Conservation (phyloP, 1,284 basidiomycete species). For the Megacollybia platyphylla region DNA sequence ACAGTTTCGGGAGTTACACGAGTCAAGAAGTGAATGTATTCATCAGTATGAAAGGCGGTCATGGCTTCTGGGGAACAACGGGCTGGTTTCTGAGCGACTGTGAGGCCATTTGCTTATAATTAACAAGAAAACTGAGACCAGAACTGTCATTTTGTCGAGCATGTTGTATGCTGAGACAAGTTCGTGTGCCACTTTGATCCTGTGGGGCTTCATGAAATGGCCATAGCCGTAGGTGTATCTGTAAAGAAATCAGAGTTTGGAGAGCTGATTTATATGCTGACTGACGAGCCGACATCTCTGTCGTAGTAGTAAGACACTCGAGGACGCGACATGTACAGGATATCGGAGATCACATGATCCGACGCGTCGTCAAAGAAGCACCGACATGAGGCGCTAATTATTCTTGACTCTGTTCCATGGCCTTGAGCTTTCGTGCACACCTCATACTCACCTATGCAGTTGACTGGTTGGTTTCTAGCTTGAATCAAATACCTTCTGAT, state of each 20-base stretch:
- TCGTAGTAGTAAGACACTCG: too few relatives aligned
- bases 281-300: neutral
- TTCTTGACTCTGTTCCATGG: too few relatives aligned
- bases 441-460: too few relatives aligned
- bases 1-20: constrained; percentile 83
- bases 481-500: too few relatives aligned
- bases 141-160: constrained; percentile 84
- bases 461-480: too few relatives aligned
- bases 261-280: neutral
- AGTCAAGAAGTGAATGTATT: constrained; percentile 88
- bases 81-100: constrained; percentile 50
- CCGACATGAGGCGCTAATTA: too few relatives aligned
- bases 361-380: too few relatives aligned
- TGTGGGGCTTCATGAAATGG: constrained; percentile 98
- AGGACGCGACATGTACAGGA: too few relatives aligned
- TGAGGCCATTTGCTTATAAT: neutral
- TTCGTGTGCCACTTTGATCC: constrained; percentile 88
- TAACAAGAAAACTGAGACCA: neutral
- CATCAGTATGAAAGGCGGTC: constrained; percentile 94
- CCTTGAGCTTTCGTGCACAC: too few relatives aligned
- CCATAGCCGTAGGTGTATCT: constrained; percentile 13
- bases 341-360: too few relatives aligned
- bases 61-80: constrained; percentile 75
- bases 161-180: constrained; percentile 94
- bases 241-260: neutral